Base-by-base conservation (phyloP, 139 green algal species). In the Coelastrella sp. region DNA sequence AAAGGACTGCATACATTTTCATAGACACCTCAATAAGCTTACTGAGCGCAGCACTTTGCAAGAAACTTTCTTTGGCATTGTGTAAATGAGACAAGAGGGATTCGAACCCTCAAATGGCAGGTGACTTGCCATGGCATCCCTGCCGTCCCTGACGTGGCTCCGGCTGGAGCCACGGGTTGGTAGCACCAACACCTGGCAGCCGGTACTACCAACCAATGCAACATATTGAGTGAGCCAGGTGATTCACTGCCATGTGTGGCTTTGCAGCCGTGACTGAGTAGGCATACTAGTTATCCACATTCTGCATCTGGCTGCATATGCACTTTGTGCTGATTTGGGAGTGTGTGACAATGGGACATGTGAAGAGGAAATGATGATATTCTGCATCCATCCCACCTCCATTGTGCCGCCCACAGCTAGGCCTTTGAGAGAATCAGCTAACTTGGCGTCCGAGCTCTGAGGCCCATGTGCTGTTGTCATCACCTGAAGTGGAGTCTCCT, bases 391-490 rank as follows among this genome's bases (percentile, higher is more conserved):
- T 73, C 58, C 58, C 15, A n/a, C 78, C 49, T 65, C 17, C n/a
- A 58, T 65, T n/a, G 76, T 65, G 76, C n/a, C n/a, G n/a, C n/a
- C n/a, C n/a, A n/a, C 65, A 22, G 57, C 9, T 88, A 95, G 83
- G 93, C 95, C n/a, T 96, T 95, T 86, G 92, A 90, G 22, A 85
- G 90, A 22, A 78, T 95, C 81, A 90, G 80, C 20, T 83, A 83
- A 4, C 85, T 94, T 14, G 90, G 91, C 11, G 87, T 88, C 10
- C 66, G 80, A 8, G 93, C 93, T 4, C 78, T 95, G 25, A 60
- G 75, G 20, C 90, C n/a, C n/a, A n/a, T n/a, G n/a, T n/a, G n/a
- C n/a, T n/a, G n/a, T n/a, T n/a, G n/a, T n/a, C n/a, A n/a, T n/a
- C n/a, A n/a, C n/a, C n/a, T n/a, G n/a, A n/a, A n/a, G n/a, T n/a